phyloP scores from a whole-genome alignment of 176 grass and related monocot species.

The Carex pumila region DNA sequence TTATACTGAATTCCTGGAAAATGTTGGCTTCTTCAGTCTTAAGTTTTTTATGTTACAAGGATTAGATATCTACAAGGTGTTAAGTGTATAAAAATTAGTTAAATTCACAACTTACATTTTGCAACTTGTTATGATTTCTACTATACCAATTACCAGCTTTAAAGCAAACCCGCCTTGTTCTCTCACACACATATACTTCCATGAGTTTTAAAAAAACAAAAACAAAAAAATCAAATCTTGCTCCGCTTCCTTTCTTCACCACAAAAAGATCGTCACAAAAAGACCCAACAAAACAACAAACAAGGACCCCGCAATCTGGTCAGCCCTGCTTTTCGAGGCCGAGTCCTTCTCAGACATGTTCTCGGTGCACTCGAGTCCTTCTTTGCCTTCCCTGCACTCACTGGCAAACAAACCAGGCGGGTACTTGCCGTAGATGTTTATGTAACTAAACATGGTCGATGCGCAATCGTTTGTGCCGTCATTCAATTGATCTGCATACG shows the following conservation, averaged over 20 bases:
- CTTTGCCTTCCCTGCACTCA: constrained; percentile 48
- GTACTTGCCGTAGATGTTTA: constrained; percentile 56
- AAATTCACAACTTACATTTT: background rate
- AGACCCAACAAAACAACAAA: constrained; percentile 23
- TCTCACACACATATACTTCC: background rate
- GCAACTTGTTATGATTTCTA: background rate
- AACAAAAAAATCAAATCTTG: background rate
- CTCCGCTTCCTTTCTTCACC: background rate
- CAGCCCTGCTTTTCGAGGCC: background rate
- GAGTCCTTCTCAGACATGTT: background rate
- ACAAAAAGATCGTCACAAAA: constrained; percentile 13
- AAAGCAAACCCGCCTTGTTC: background rate
- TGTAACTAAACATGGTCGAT: constrained; percentile 70
- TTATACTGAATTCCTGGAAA: background rate
- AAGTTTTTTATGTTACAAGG: background rate
- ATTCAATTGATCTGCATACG: constrained; percentile 30
- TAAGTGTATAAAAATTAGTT: background rate
- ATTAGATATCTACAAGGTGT: background rate
- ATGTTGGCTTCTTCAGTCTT: background rate
- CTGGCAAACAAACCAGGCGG: constrained; percentile 58
- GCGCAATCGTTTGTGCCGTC: constrained; percentile 41
- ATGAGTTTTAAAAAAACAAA: background rate
- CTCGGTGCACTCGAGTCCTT: constrained; percentile 33
- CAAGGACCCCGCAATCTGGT: constrained; percentile 14
- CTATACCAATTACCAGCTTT: background rate